Evolutionary conservation across 352 stramenopile genomes (phyloP).

Genomic region (Pythium oligandrum): DNA sequence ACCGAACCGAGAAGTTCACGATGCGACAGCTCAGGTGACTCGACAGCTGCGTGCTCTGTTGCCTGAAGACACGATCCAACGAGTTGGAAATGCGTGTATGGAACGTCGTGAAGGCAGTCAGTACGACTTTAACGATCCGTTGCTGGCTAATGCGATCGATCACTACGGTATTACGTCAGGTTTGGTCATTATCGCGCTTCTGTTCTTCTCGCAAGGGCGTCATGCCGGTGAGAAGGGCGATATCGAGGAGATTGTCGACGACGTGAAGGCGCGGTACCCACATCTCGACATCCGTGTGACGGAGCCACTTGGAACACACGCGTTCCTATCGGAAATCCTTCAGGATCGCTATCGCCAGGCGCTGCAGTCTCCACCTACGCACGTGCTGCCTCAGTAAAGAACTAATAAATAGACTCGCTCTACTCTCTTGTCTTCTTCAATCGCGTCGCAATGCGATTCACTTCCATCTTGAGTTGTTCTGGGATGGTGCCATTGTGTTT

Average conservation of each 20-base stretch:
- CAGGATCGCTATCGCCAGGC: constrained; percentile 54
- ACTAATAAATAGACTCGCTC: not conserved
- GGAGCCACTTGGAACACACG: constrained; percentile 58
- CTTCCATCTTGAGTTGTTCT: constrained; percentile 42
- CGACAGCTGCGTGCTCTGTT: constrained; percentile 42
- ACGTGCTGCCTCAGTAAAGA: constrained; percentile 10
- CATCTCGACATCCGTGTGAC: constrained; percentile 54
- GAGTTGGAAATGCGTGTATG: constrained; percentile 66
- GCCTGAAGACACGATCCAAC: constrained; percentile 22
- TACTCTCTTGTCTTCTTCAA: constrained; percentile 18
- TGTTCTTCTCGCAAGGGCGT: constrained; percentile 75
- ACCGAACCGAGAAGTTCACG: constrained; percentile 62
- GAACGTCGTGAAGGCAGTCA: constrained; percentile 61
- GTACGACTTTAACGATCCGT: constrained; percentile 81
- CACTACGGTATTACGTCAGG: constrained; percentile 56
- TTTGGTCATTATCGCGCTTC: constrained; percentile 60
- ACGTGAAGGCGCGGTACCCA: constrained; percentile 34
- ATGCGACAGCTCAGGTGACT: constrained; percentile 52
- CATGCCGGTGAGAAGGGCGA: constrained; percentile 72
- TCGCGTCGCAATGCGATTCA: constrained; percentile 47
- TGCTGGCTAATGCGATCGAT: constrained; percentile 59
- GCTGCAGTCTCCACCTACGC: constrained; percentile 4
- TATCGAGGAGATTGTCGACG: constrained; percentile 69
- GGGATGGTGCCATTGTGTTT: constrained; percentile 51
- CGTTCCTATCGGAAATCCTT: constrained; percentile 56